Conservation (phyloP, 805 yeast species). For the Brettanomyces naardenensis region DNA sequence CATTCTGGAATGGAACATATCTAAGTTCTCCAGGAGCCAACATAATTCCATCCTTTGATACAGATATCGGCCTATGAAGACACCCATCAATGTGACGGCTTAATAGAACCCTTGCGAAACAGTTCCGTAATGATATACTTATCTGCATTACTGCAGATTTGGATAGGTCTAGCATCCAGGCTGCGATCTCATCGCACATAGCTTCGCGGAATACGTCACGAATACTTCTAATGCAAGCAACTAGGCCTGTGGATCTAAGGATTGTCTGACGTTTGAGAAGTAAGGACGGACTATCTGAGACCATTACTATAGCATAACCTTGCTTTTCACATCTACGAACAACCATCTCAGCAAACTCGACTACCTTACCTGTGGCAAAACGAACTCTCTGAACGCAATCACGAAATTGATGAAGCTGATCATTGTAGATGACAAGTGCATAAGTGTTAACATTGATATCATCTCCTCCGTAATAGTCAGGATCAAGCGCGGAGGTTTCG, state of each 20-base stretch:
- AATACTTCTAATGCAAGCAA: conserved; percentile 55
- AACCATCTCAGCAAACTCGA: conserved; percentile 65
- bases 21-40: conserved; percentile 12
- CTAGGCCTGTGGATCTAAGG: conserved; percentile 55
- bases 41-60: conserved; percentile 24
- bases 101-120: conserved; percentile 51
- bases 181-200: conserved; percentile 62
- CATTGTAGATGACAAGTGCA: conserved; percentile 64
- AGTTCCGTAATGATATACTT: conserved; percentile 37
- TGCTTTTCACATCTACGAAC: conserved; percentile 50
- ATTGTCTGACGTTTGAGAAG: conserved; percentile 47
- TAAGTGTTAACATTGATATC: conserved; percentile 41
- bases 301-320: conserved; percentile 65
- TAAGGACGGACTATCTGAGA: conserved; percentile 42
- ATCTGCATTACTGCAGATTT: conserved; percentile 45
- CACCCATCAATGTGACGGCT: conserved; percentile 54
- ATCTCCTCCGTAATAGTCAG: conserved; percentile 35
- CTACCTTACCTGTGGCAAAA: conserved; percentile 53
- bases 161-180: conserved; percentile 58
- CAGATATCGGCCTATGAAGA: conserved; percentile 12
- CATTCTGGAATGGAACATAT: conserved; percentile 13
- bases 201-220: conserved; percentile 74
- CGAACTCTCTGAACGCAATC: conserved; percentile 66
- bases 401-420: conserved; percentile 64
- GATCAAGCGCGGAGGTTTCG: conserved; percentile 20